Evolutionary conservation across 768 basidiomycete genomes (phyloP), one percentile per base, ranked within the genome.

Genomic region (Trametes cingulata): DNA sequence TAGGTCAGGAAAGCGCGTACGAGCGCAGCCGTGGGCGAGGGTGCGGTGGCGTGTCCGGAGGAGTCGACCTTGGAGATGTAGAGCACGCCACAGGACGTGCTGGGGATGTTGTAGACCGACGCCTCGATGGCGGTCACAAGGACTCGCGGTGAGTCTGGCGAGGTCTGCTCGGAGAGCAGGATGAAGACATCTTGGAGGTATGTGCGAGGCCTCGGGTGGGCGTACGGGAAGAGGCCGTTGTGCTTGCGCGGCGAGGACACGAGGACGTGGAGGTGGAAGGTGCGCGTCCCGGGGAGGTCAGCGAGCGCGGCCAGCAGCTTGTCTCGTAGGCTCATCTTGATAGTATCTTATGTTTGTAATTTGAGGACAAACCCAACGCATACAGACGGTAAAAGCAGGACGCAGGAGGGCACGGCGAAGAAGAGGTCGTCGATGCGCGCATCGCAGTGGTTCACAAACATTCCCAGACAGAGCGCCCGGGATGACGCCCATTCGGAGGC

Each of bases 61-160:
- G 94, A 86, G 72, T 99, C 97, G 53, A 97, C 87, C 75, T 99
- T 99, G 49, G 92, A 91, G 52, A 99, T 80, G 72, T 98, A 97
- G 33, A 98, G 73, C 35, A 98, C 81, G 3, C 85, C 85, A 56
- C 83, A 82, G 2, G 79, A 78, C 1, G 91, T 88, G 4, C 82
- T 64, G 2, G 92, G 89, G 50, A 95, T 69, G 48, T 83, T 82
- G 78, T 93, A 95, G 25, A 95, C 72, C 39, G 74, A 80, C 0
- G 85, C 90, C 71, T 95, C 92, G 60, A 97, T 80, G n/a, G 84
- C 95, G 3, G 86, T 80, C 33, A 92, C 85, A 52, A 95, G 78
- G 1, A 91, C 78, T 22, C 82, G 81, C 4, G 82, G 79, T 0
- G 80, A 68, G 52, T 80, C 81, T 17, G 76, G 74, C 15, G 71